Percentiles rank a stretch among this genome's conserved stretches.
Evolutionary conservation across 2,329 filamentous ascomycete species (phyloP).

Genomic region (Fusarium longipes): DNA sequence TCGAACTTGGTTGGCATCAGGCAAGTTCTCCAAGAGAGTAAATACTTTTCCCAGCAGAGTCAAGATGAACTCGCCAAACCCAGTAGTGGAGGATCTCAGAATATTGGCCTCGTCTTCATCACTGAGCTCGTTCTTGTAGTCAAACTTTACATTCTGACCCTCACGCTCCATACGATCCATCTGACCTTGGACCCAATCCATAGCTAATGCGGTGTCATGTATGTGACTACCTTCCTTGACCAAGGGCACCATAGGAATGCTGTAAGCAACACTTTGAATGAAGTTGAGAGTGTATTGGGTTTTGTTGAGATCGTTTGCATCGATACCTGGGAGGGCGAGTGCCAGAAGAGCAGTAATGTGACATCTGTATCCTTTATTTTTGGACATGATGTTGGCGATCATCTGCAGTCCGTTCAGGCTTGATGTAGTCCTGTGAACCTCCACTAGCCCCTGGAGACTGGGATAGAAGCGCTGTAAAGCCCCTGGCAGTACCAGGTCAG

Average conservation of each 20-base stretch:
- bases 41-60: slow-evolving; percentile 95
- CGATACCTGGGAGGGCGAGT: slow-evolving; percentile 91
- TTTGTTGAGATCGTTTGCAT: slow-evolving; percentile 97
- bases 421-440: slow-evolving; percentile 95
- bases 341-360: slow-evolving; percentile 96
- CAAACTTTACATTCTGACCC: slow-evolving; percentile 84
- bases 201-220: slow-evolving; percentile 80
- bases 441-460: slow-evolving; percentile 93
- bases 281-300: slow-evolving; percentile 94
- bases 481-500: slow-evolving; percentile 89
- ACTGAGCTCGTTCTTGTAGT: slow-evolving; percentile 83
- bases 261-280: slow-evolving; percentile 95
- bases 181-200: slow-evolving; percentile 93
- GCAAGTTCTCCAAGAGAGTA: slow-evolving; percentile 92
- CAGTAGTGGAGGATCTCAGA: slow-evolving; percentile 91
- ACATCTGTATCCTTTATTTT: slow-evolving; percentile 94
- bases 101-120: slow-evolving; percentile 91
- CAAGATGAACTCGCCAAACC: slow-evolving; percentile 91
- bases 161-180: slow-evolving; percentile 94
- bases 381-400: slow-evolving; percentile 89
- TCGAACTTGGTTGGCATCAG: slow-evolving; percentile 87
- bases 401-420: slow-evolving; percentile 92
- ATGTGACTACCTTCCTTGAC: slow-evolving; percentile 68
- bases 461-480: slow-evolving; percentile 96
- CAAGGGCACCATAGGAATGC: slow-evolving; percentile 90